Evolutionary conservation across 768 basidiomycete species (phyloP).

Genomic region (Amanita inopinata): DNA sequence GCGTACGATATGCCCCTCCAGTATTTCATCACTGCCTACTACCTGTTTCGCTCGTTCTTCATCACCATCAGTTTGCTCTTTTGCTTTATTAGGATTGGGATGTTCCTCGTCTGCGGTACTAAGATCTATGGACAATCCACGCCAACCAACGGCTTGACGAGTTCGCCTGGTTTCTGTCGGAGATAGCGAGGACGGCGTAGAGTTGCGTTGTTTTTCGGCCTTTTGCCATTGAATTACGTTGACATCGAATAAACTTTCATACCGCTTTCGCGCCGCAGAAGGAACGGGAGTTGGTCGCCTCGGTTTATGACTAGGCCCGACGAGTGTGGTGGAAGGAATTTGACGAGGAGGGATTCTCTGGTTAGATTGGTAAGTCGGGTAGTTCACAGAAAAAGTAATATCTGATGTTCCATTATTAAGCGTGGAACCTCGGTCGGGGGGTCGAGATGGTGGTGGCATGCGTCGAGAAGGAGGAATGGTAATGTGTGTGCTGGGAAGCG

Average conservation of each 20-base stretch:
- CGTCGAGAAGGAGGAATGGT: constrained; percentile 31
- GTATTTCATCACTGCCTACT: constrained; percentile 32
- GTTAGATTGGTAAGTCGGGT: constrained; percentile 7
- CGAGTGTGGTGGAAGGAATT: constrained; percentile 7
- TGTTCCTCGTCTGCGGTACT: constrained; percentile 32
- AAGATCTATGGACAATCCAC: constrained; percentile 60
- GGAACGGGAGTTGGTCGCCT: constrained; percentile 62
- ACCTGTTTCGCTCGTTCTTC: constrained; percentile 21
- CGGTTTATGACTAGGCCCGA: constrained; percentile 17
- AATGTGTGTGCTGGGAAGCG: constrained; percentile 19
- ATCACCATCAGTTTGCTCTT: constrained; percentile 12
- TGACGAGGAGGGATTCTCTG: constrained; percentile 4
- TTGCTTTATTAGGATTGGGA: constrained; percentile 5
- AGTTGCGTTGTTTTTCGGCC: constrained; percentile 24
- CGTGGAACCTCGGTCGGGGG: constrained; percentile 58
- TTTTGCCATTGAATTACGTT: constrained; percentile 43
- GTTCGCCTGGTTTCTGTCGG: constrained; percentile 30
- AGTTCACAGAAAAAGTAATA: constrained; percentile 20
- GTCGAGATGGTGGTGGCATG: constrained; percentile 35
- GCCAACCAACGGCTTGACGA: constrained; percentile 63
- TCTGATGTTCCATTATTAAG: constrained; percentile 37
- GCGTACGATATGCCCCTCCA: constrained; percentile 49
- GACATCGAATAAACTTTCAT: constrained; percentile 56
- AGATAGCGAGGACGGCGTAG: constrained; percentile 24
- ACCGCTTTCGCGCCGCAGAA: constrained; percentile 49